Base-by-base conservation (phyloP, 2,329 filamentous ascomycete genomes). In the Macroventuria anomochaeta region DNA sequence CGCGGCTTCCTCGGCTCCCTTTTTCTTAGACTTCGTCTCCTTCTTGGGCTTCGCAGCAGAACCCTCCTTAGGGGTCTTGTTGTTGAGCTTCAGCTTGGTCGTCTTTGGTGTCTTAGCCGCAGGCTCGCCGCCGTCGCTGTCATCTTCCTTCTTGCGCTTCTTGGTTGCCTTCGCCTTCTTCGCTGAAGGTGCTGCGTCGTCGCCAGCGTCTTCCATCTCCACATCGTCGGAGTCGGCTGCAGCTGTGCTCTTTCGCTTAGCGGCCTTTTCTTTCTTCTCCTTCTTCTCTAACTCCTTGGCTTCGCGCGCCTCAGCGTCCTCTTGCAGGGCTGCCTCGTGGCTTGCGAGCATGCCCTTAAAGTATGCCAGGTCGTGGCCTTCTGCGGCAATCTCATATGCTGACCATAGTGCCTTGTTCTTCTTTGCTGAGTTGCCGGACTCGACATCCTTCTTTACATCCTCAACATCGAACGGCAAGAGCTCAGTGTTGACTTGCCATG, bases 401-500 rank as follows among this genome's bases (percentile, higher is more conserved):
- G 85, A 83, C 71, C 89, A 82, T 5, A 99, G 80, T 54, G 86
- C 82, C 78, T 96, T 96, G 70, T 85, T 85, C 80, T 89, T 88
- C 81, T 96, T 97, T 78, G 88, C 86, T 79, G 96, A 96, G 46
- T 87, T 88, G 46, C 89, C 79, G 20, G 87, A 81, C 46, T 84
- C 83, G 56, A 93, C 88, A 26, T 88, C 87, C 55, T 87, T 85
- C 32, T 85, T 84, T 59, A 93, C 88, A 21, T 88, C 86, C 46
- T 88, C 86, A 12, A 89, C 79, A 52, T 92, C 87, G 46, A 97
- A 85, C 29, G 91, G 88, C 29, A 86, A 85, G 31, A 99, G 83
- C 54, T 91, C 88, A 18, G 87, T 89, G 75, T 97, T 97, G 57
- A 87, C 84, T 61, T 93, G 90, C 93, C 93, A 99, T 31, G 90